Evolutionary conservation across 305 asterid genomes (phyloP).

Genomic region (Fraxinus floribunda): DNA sequence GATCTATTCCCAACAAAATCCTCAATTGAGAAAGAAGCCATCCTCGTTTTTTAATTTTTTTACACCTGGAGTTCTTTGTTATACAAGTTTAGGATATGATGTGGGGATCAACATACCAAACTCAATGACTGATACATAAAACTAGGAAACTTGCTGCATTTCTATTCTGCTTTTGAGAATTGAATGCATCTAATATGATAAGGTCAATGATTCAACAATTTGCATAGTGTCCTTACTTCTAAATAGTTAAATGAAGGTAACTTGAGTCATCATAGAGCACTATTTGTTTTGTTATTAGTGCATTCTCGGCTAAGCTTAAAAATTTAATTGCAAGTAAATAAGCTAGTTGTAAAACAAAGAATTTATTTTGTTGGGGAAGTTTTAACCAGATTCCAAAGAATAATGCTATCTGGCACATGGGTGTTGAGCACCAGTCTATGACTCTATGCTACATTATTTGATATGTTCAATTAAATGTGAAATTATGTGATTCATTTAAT

Average conservation of each 20-base stretch:
- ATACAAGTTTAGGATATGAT: neutral
- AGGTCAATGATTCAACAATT: neutral
- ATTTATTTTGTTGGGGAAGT: neutral
- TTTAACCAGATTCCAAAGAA: too few relatives aligned
- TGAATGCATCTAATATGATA: neutral
- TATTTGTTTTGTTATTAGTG: neutral
- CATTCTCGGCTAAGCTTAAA: neutral
- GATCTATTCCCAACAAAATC: constrained; percentile 76
- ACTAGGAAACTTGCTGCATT: neutral
- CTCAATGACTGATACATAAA: neutral
- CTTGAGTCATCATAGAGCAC: neutral
- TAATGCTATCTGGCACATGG: neutral
- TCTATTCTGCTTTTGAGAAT: neutral
- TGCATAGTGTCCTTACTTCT: neutral
- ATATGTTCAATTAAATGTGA: too few relatives aligned
- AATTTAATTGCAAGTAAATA: neutral
- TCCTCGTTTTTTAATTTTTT: constrained; percentile 16
- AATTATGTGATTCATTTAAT: too few relatives aligned
- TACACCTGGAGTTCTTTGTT: neutral
- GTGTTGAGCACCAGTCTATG: too few relatives aligned
- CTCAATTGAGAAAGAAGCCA: constrained; percentile 84
- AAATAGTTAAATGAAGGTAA: neutral
- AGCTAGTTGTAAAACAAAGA: neutral
- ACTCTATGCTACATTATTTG: neutral
- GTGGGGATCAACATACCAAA: neutral